Evolutionary conservation across 495 filamentous ascomycete species (phyloP).

Genomic region (Penicillium simplicissimum): DNA sequence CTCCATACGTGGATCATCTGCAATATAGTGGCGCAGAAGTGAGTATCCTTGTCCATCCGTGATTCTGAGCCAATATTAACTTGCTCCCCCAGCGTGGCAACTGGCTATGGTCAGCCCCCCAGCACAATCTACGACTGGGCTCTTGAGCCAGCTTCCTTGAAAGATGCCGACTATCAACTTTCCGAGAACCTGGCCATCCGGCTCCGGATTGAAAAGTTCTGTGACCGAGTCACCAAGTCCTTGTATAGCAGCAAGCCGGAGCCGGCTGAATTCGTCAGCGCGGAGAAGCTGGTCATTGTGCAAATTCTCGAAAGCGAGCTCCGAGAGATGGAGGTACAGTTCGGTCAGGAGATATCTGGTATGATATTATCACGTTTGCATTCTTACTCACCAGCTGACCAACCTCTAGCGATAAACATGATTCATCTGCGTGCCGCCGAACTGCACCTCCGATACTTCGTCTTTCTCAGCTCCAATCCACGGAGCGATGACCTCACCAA

Average conservation of each 20-base stretch:
- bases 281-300: constrained; percentile 68
- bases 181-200: constrained; percentile 67
- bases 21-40: constrained; percentile 87
- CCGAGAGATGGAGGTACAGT: constrained; percentile 53
- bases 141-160: constrained; percentile 62
- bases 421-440: constrained; percentile 50
- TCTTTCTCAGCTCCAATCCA: constrained; percentile 56
- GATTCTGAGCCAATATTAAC: constrained; percentile 16
- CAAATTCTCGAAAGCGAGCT: constrained; percentile 55
- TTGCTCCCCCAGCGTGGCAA: constrained; percentile 62
- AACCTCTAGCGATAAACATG: constrained; percentile 59
- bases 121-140: constrained; percentile 87
- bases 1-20: constrained; percentile 89
- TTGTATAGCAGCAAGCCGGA: constrained; percentile 83
- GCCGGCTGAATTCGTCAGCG: constrained; percentile 69
- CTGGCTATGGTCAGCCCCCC: constrained; percentile 87
- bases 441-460: constrained; percentile 48
- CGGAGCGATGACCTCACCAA: constrained; percentile 69
- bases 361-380: constrained; percentile 61
- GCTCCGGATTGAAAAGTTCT: constrained; percentile 82
- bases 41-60: constrained; percentile 15
- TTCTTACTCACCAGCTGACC: constrained; percentile 57
- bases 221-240: constrained; percentile 80
- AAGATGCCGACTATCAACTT: constrained; percentile 64
- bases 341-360: constrained; percentile 48